phyloP scores from a whole-genome alignment of 352 stramenopile genomes.

The Ophiocytium majus region DNA sequence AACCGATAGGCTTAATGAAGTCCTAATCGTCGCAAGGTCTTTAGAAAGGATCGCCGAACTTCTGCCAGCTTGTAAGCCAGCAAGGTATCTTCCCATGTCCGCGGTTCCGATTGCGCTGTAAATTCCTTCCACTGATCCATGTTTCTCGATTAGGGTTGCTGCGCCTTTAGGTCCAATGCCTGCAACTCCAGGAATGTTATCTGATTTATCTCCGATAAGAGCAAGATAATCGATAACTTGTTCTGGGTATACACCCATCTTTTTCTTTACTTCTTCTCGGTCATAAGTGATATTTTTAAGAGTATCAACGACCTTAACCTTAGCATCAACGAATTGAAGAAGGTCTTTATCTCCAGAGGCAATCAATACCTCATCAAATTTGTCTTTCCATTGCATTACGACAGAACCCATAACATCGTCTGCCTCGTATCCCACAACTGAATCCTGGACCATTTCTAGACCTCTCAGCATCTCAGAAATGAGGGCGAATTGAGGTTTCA shows the following conservation, averaged over 20 bases:
- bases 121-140: conserved; percentile 60
- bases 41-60: background rate
- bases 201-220: conserved; percentile 67
- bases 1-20: background rate
- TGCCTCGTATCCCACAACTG: background rate
- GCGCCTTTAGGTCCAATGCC: conserved; percentile 72
- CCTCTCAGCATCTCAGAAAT: background rate
- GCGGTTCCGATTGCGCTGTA: background rate
- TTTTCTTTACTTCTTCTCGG: background rate
- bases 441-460: background rate
- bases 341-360: conserved; percentile 7
- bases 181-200: conserved; percentile 70
- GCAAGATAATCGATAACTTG: conserved; percentile 68
- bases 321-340: background rate
- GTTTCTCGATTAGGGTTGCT: conserved; percentile 63
- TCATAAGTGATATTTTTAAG: background rate
- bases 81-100: no score
- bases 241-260: conserved; percentile 55
- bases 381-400: background rate
- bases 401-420: background rate
- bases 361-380: conserved; percentile 13
- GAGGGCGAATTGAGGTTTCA: background rate
- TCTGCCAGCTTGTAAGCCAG: no score
- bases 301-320: background rate
- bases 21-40: background rate